phyloP scores from a whole-genome alignment of 2,329 filamentous ascomycete species.

The Phyllosticta citrichinensis region DNA sequence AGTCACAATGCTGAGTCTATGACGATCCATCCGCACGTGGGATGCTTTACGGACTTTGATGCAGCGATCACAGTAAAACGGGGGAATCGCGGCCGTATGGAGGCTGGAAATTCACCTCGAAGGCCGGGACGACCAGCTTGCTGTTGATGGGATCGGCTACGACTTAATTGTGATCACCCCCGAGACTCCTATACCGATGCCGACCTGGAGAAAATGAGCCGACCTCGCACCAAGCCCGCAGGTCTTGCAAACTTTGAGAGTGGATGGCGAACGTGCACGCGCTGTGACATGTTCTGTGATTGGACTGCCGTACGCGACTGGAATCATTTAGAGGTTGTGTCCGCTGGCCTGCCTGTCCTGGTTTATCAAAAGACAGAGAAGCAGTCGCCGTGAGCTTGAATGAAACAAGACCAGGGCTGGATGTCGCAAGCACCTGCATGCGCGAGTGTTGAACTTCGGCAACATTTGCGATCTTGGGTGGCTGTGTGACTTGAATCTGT shows the following conservation, averaged over 20 bases:
- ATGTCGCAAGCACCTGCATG: not conserved
- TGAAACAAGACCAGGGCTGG: not conserved
- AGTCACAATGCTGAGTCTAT: not conserved
- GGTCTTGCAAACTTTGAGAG: not conserved
- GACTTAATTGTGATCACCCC: not conserved
- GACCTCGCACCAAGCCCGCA: not conserved
- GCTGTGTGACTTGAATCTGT: not conserved
- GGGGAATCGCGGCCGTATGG: not conserved
- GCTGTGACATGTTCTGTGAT: not conserved
- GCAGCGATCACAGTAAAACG: not conserved
- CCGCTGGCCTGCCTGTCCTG: not conserved
- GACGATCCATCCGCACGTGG: not conserved
- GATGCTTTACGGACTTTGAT: not conserved
- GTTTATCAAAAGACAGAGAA: not conserved
- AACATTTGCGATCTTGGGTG: not conserved
- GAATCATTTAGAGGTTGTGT: not conserved
- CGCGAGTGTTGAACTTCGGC: not conserved
- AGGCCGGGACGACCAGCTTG: not conserved
- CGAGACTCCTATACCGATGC: not conserved
- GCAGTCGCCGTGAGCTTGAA: not conserved
- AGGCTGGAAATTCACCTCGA: not conserved
- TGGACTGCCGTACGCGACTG: not conserved
- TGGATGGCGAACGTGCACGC: not conserved
- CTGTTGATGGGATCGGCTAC: not conserved
- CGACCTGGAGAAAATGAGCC: not conserved